A percentile compares a stretch with the other conserved stretches of the same genome.
These are phyloP conservation scores for Thuja plicata DNA, from an alignment of 83 land plant species.

Conservation along the genomic window DNA sequence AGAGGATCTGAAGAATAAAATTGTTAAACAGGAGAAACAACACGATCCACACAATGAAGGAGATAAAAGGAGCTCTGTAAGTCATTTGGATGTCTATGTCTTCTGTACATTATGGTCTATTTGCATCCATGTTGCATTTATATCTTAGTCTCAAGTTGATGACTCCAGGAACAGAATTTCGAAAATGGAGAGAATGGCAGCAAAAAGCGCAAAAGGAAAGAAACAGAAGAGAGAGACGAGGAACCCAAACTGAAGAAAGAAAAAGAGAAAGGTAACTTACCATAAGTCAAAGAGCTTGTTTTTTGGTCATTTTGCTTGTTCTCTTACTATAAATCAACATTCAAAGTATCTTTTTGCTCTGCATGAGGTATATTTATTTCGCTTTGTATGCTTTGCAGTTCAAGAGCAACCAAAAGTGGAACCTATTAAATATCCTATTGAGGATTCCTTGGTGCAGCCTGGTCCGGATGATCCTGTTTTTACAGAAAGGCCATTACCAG, in stretches of 20 bases:
- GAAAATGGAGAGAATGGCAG: conserved; percentile 16
- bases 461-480: conserved; percentile 60
- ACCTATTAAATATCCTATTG: conserved; percentile 86
- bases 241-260: conserved; percentile 13
- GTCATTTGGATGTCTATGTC: neutral
- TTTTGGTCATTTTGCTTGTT: neutral
- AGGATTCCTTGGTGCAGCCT: conserved; percentile 78
- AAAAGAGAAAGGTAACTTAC: conserved; percentile 18
- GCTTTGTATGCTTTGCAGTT: neutral
- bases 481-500: conserved; percentile 64
- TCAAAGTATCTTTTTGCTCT: neutral
- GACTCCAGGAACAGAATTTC: conserved; percentile 10
- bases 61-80: conserved; percentile 21
- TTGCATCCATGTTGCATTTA: neutral
- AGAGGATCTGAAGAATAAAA: conserved; percentile 34
- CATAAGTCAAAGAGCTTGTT: neutral
- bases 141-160: neutral
- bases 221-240: conserved; percentile 21
- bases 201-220: conserved; percentile 25
- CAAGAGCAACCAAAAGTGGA: conserved; percentile 12
- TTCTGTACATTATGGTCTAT: neutral
- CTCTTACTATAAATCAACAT: neutral
- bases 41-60: conserved; percentile 12
- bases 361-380: neutral
- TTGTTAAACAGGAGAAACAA: conserved; percentile 25